Percentiles rank a stretch among this genome's conserved stretches.
Conservation (phyloP, 2,329 filamentous ascomycete species). For the Calonectria montana region DNA sequence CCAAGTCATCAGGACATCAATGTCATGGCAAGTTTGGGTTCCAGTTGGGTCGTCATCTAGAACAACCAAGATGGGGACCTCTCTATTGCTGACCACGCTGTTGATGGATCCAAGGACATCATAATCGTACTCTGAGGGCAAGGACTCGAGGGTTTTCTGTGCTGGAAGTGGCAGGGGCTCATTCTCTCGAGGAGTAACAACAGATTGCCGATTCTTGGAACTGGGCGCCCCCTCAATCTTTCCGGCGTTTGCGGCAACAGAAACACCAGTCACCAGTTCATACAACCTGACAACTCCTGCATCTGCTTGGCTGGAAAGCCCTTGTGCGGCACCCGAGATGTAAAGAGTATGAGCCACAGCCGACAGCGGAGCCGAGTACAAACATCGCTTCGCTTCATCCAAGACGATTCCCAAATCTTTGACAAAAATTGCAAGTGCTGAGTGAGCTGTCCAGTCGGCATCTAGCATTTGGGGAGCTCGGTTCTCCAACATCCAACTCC, state of each 20-base stretch:
- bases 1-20: slow-evolving; percentile 66
- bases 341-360: slow-evolving; percentile 47
- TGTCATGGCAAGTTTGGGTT: slow-evolving; percentile 69
- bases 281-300: slow-evolving; percentile 52
- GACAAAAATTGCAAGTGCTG: slow-evolving; percentile 50
- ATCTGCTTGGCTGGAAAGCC: slow-evolving; percentile 49
- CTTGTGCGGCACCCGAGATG: slow-evolving; percentile 46
- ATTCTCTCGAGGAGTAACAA: background rate
- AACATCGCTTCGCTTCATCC: slow-evolving; percentile 46
- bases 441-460: slow-evolving; percentile 49
- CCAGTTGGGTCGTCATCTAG: slow-evolving; percentile 69
- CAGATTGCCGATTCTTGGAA: background rate
- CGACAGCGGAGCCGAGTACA: slow-evolving; percentile 43
- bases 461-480: slow-evolving; percentile 49
- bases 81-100: slow-evolving; percentile 27
- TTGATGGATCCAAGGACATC: slow-evolving; percentile 37
- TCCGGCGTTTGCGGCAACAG: slow-evolving; percentile 27
- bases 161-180: slow-evolving; percentile 29
- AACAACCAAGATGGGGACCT: slow-evolving; percentile 51
- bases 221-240: background rate
- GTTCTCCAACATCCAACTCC: slow-evolving; percentile 53
- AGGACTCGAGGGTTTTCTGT: slow-evolving; percentile 32
- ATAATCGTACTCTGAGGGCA: slow-evolving; percentile 36
- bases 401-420: slow-evolving; percentile 49
- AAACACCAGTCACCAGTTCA: slow-evolving; percentile 43